Evolutionary conservation across 306 rosid species (phyloP).

Genomic region (Ammopiptanthus mongolicus): DNA sequence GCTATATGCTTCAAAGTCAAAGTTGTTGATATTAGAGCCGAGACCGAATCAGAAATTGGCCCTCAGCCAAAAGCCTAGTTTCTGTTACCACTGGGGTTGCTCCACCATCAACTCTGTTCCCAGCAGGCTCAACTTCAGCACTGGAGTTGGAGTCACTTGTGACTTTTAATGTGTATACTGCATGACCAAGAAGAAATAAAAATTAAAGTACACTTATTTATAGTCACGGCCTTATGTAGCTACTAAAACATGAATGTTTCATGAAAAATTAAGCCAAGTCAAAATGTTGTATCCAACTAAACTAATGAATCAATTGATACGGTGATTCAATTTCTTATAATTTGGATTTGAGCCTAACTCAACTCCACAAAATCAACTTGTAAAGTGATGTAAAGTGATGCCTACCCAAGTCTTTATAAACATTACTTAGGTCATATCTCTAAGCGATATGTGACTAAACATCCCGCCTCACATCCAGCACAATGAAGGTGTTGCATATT

Average conservation of each 20-base stretch:
- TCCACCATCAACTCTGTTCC: slow-evolving; percentile 3
- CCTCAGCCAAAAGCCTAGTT: slow-evolving; percentile 19
- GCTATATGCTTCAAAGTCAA: neutral
- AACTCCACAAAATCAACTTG: too few relatives aligned
- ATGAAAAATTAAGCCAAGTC: neutral
- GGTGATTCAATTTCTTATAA: too few relatives aligned
- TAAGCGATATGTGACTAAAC: too few relatives aligned
- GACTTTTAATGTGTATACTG: slow-evolving; percentile 23
- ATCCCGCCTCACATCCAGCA: too few relatives aligned
- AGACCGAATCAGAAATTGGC: slow-evolving; percentile 6
- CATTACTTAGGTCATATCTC: too few relatives aligned
- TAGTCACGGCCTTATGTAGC: neutral
- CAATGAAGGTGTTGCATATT: too few relatives aligned
- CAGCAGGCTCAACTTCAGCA: slow-evolving; percentile 3
- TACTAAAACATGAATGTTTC: neutral
- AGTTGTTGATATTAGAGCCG: neutral
- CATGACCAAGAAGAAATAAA: neutral
- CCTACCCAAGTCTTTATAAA: too few relatives aligned
- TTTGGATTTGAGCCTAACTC: too few relatives aligned
- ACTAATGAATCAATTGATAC: neutral
- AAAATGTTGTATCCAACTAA: neutral
- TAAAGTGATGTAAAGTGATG: too few relatives aligned
- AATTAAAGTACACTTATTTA: neutral
- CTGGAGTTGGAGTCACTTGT: neutral
- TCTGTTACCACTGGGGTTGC: slow-evolving; percentile 11